phyloP scores from a whole-genome alignment of 1,284 basidiomycete genomes.

The Apiotrichum sp. region DNA sequence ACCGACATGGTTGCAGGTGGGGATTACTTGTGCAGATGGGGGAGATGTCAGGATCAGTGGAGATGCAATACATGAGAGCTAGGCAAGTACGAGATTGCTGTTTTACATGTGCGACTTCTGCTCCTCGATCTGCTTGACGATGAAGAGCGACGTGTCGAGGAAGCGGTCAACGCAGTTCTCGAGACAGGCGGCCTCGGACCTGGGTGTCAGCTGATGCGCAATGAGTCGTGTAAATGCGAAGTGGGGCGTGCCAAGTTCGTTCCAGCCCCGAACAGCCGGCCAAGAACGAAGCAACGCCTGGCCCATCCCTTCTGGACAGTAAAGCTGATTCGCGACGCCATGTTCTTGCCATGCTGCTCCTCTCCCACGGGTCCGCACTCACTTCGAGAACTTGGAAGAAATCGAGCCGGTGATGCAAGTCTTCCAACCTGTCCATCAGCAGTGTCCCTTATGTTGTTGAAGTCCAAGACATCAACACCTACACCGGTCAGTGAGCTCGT shows the following conservation, averaged over 20 bases:
- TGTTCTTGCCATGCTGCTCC: no score
- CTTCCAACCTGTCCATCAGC: slow-evolving; percentile 7
- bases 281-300: no score
- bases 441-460: no score
- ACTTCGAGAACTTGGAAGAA: slow-evolving; percentile 71
- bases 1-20: no score
- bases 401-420: slow-evolving; percentile 83
- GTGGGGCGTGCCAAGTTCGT: no score
- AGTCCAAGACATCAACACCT: slow-evolving; percentile 5
- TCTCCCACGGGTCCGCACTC: slow-evolving; percentile 4
- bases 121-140: slow-evolving; percentile 72
- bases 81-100: no score
- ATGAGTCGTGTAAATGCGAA: background rate
- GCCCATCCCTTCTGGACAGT: no score
- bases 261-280: no score
- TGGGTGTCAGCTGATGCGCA: slow-evolving; percentile 1
- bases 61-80: slow-evolving; percentile 3
- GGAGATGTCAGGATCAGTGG: background rate
- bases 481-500: slow-evolving; percentile 48
- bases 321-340: no score
- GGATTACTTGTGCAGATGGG: no score
- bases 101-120: slow-evolving; percentile 37
- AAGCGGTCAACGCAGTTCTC: slow-evolving; percentile 90
- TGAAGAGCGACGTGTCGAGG: slow-evolving; percentile 81
- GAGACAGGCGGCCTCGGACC: slow-evolving; percentile 72